Conservation (phyloP, 805 yeast species). For the Allodekkera sacchari region DNA sequence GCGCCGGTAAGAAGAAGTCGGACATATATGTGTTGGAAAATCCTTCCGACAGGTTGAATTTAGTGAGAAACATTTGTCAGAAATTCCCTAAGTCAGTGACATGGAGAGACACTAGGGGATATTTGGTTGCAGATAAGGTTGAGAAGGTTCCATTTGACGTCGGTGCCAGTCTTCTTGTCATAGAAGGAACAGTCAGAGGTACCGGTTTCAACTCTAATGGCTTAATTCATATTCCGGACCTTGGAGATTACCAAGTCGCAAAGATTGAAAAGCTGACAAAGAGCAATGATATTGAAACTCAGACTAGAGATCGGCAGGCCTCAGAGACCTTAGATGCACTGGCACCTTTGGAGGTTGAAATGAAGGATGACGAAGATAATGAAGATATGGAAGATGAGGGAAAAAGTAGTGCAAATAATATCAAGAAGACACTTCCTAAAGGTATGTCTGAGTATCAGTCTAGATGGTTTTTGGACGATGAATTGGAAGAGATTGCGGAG, state of each 20-base stretch:
- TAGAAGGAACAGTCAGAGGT: slow-evolving; percentile 86
- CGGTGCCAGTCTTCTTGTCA: slow-evolving; percentile 35
- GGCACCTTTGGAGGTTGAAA: slow-evolving; percentile 42
- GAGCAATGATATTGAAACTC: slow-evolving; percentile 18
- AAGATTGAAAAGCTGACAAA: slow-evolving; percentile 45
- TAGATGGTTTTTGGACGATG: slow-evolving; percentile 65
- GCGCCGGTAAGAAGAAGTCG: too few species aligned
- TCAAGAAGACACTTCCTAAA: slow-evolving; percentile 43
- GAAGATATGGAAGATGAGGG: slow-evolving; percentile 13
- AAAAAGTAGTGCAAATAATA: slow-evolving; percentile 12
- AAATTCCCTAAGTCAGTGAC: slow-evolving; percentile 74
- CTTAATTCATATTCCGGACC: slow-evolving; percentile 77
- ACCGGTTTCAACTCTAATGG: slow-evolving; percentile 71
- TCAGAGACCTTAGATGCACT: slow-evolving; percentile 54
- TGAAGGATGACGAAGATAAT: slow-evolving; percentile 9
- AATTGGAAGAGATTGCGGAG: slow-evolving; percentile 29
- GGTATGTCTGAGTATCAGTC: slow-evolving; percentile 76
- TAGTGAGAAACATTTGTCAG: slow-evolving; percentile 72
- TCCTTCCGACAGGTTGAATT: slow-evolving; percentile 60
- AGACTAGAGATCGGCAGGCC: slow-evolving; percentile 32
- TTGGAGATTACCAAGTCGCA: slow-evolving; percentile 79
- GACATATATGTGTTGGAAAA: slow-evolving; percentile 65
- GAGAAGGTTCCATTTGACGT: slow-evolving; percentile 20
- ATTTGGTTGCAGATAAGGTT: slow-evolving; percentile 66
- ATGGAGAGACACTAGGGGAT: slow-evolving; percentile 94